phyloP scores from a whole-genome alignment of 1,284 basidiomycete species.

The Spongispora temasekensis region DNA sequence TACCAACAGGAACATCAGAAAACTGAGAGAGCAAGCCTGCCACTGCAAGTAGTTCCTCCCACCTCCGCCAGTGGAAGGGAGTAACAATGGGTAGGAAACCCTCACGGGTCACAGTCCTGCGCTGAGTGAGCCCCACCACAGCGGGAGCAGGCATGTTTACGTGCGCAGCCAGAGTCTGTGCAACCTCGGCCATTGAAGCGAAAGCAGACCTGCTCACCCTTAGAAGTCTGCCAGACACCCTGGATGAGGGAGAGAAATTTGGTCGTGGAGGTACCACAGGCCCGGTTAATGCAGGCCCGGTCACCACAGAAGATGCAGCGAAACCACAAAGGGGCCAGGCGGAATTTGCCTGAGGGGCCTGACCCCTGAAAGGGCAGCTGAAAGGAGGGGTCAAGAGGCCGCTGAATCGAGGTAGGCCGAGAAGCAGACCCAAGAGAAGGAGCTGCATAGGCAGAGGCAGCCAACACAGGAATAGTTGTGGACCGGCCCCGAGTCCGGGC shows the following conservation, averaged over 20 bases:
- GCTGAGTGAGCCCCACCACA: neutral
- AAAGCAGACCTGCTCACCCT: neutral
- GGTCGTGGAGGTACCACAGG: neutral
- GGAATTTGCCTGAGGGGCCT: no score
- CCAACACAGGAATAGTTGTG: neutral
- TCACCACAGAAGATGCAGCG: neutral
- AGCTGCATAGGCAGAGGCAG: no score
- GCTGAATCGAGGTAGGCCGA: neutral
- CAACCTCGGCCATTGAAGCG: neutral
- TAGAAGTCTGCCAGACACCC: neutral
- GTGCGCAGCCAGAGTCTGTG: neutral
- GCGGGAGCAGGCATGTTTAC: neutral
- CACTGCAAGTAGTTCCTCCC: neutral
- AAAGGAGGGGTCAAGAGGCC: neutral
- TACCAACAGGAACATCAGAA: constrained; percentile 9
- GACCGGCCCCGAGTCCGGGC: neutral
- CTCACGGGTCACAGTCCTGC: neutral
- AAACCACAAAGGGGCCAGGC: no score
- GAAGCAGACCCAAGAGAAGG: no score
- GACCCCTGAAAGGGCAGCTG: neutral
- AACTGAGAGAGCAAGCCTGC: constrained; percentile 2
- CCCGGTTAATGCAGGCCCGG: neutral
- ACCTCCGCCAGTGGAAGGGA: constrained; percentile 9
- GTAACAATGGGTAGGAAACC: constrained; percentile 4
- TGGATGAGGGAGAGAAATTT: neutral